Evolutionary conservation across 345 rosid species (phyloP).

Genomic region (Dipteronia dyeriana): DNA sequence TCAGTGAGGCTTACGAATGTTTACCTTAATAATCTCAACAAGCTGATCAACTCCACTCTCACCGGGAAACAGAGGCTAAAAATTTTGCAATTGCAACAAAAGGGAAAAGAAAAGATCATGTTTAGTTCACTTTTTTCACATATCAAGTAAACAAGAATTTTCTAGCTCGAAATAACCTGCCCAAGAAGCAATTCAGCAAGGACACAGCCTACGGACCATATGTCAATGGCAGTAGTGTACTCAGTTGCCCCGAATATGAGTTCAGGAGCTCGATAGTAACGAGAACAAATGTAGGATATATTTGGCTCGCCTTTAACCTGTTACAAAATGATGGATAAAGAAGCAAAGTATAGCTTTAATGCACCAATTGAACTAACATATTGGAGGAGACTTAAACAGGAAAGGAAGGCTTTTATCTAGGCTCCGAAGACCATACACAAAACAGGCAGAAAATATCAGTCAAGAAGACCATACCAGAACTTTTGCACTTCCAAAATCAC

Average conservation of each 20-base stretch:
- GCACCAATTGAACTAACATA: neutral
- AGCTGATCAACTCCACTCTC: conserved; percentile 36
- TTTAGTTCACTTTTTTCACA: neutral
- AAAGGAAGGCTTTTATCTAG: neutral
- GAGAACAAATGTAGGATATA: conserved; percentile 31
- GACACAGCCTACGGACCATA: conserved; percentile 31
- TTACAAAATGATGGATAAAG: neutral
- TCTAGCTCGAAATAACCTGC: conserved; percentile 14
- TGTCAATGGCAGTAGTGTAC: conserved; percentile 33
- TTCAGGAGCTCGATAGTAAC: conserved; percentile 32
- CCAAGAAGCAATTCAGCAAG: conserved; percentile 33
- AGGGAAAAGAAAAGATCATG: neutral
- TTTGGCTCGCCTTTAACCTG: conserved; percentile 30
- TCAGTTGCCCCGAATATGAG: conserved; percentile 30
- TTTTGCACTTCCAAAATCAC: conserved; percentile 35
- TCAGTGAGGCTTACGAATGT: neutral
- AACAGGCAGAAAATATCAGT: neutral
- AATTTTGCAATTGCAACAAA: neutral
- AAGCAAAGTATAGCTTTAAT: neutral
- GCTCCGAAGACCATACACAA: neutral
- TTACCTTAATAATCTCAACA: conserved; percentile 31
- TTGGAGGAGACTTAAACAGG: neutral
- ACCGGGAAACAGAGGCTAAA: conserved; percentile 29
- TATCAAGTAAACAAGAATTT: conserved; percentile 4
- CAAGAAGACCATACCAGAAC: conserved; percentile 23